Base-by-base conservation (phyloP, 352 stramenopile species). In the Globisporangium recalcitrans region DNA sequence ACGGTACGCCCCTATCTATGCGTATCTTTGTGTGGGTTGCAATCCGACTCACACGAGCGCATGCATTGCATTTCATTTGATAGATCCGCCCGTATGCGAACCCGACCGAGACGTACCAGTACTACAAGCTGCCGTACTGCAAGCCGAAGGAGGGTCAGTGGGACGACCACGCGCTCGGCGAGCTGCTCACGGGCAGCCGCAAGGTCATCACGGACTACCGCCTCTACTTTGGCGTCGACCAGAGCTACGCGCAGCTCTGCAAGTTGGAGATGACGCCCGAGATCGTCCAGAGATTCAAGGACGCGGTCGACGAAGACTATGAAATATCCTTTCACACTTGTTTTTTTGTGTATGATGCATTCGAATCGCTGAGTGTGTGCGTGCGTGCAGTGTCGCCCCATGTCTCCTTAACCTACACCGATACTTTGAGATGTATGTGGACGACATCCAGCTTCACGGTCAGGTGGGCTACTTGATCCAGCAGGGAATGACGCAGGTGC, bases 61-160 rank as follows among this genome's bases (percentile, higher is more conserved):
- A 27, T 38, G 34, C n/a, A n/a, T n/a, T 40, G 52, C 7, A 22
- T 10, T 42, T n/a, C 19, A 22, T 13, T 19, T 9, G 48, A 14
- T 49, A 87, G 74, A 73, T 88, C 52, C 96, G 95, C 19, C 96
- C 97, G 34, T 99, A 98, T 63, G 98, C 97, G 52, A 99, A 99
- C 77, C 97, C 96, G 22, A 98, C 91, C 3, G 97, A 99, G 73
- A 99, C 96, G 54, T 99, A 99, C 74, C 88, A 97, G 71, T 99
- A 99, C 78, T 99, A 99, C 78, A 98, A 93, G 52, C 78, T 99
- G 46, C 97, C 97, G 27, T 99, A 97, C 81, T 99, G 96, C 71
- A 87, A 93, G 60, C 78, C 80, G 9, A 88, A 87, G 55, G 81
- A 92, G 65, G 73, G 75, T 27, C 78, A 96, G 62, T 89, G 81